phyloP scores from a whole-genome alignment of 2,329 filamentous ascomycete genomes.

The Colletotrichum lupini region DNA sequence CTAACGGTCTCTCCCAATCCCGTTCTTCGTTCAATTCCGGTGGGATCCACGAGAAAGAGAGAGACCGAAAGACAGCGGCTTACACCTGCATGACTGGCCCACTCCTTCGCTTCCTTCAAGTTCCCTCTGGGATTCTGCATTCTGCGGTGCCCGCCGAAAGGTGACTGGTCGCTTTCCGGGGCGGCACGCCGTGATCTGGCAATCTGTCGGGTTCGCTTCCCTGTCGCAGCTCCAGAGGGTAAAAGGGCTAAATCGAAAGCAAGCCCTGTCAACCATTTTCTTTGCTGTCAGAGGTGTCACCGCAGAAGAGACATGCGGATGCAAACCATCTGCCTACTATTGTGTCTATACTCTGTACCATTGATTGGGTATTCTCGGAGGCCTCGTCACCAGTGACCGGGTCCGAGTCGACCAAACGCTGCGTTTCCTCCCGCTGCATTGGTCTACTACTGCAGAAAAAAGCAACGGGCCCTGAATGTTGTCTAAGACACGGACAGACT shows the following conservation, averaged over 20 bases:
- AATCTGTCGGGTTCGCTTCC: background rate
- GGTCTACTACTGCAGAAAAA: background rate
- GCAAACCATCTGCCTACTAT: too few relatives aligned
- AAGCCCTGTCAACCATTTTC: background rate
- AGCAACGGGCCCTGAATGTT: background rate
- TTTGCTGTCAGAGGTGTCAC: background rate
- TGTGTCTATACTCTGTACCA: background rate
- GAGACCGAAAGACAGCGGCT: background rate
- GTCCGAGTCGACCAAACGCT: background rate
- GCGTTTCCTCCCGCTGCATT: background rate
- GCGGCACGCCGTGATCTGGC: background rate
- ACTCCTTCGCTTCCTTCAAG: background rate
- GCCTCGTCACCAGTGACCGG: background rate
- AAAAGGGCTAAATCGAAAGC: background rate
- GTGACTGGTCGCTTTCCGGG: slow-evolving; percentile 1
- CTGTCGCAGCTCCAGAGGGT: slow-evolving; percentile 1
- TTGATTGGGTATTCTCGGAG: background rate
- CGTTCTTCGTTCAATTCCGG: background rate
- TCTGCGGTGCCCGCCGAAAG: background rate
- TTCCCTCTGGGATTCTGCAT: too few relatives aligned
- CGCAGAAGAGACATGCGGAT: background rate
- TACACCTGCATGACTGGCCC: background rate
- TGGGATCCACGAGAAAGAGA: background rate
- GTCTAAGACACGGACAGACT: background rate
- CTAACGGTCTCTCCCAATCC: background rate